A percentile compares a stretch with the other conserved stretches of the same genome.
Evolutionary conservation across 139 green algal species (phyloP).

Genomic region (Tetraselmis chui): DNA sequence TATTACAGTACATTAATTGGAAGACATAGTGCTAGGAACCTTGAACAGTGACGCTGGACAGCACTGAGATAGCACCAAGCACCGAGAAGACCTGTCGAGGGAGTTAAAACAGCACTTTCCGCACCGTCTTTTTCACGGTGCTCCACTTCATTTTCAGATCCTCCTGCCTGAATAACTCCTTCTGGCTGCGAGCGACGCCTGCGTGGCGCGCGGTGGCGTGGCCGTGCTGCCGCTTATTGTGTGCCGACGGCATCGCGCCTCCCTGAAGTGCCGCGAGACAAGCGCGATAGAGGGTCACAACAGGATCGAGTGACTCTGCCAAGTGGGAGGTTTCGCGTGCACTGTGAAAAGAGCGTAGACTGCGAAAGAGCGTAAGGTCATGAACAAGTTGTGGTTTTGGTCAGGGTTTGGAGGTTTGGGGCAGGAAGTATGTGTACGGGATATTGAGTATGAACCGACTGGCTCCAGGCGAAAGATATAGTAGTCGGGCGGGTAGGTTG

Average conservation of each 20-base stretch:
- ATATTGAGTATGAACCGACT: background rate
- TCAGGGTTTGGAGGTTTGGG: background rate
- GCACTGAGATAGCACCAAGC: background rate
- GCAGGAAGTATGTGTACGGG: background rate
- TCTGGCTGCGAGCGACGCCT: background rate
- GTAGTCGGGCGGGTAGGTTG: background rate
- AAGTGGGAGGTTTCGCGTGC: background rate
- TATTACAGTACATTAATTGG: background rate
- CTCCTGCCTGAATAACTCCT: conserved; percentile 45
- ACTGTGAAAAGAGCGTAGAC: background rate
- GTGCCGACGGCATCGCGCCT: background rate
- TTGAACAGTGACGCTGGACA: no score
- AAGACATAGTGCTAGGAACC: background rate
- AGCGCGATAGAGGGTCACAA: background rate
- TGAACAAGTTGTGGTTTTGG: background rate
- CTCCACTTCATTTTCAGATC: conserved; percentile 45
- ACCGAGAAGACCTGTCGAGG: background rate
- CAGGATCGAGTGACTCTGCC: background rate
- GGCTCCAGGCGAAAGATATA: background rate
- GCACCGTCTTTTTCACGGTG: conserved; percentile 35
- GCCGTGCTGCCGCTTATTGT: conserved; percentile 6
- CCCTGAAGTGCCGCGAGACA: background rate
- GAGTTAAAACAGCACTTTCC: background rate
- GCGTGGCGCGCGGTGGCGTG: background rate
- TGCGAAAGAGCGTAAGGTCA: background rate